Percentiles rank a stretch among this genome's conserved stretches.
These are phyloP conservation scores for Adansonia grandidieri DNA, from an alignment of 441 rosid genomes.

Conservation along the genomic window DNA sequence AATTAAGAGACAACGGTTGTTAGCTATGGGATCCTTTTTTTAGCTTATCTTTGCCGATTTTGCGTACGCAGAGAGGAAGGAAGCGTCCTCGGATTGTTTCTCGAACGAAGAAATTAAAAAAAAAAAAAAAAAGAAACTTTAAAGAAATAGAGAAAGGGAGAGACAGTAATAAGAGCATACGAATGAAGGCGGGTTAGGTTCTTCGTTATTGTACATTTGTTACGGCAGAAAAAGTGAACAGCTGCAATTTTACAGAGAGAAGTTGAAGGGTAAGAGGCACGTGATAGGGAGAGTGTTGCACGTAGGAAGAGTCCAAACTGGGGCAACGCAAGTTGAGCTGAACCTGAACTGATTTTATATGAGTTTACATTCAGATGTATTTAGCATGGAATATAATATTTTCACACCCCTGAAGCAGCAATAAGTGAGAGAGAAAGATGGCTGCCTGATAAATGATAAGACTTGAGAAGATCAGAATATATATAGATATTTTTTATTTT, in stretches of 20 bases:
- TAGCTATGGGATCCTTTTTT: background rate
- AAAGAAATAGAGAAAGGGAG: background rate
- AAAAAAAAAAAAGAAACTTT: background rate
- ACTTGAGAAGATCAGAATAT: no score
- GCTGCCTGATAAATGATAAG: no score
- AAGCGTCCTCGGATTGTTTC: slow-evolving; percentile 13
- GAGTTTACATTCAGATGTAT: no score
- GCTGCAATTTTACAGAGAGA: slow-evolving; percentile 16
- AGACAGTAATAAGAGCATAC: background rate
- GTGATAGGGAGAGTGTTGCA: background rate
- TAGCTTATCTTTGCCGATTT: slow-evolving; percentile 22
- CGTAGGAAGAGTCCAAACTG: slow-evolving; percentile 24
- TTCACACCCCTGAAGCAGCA: background rate
- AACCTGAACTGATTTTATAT: background rate
- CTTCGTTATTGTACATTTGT: no score
- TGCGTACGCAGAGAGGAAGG: background rate
- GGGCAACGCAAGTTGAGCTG: background rate
- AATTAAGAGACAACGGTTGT: slow-evolving; percentile 6
- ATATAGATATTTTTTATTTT: no score
- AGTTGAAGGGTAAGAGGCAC: slow-evolving; percentile 4
- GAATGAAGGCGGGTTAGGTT: background rate
- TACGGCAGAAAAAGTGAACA: background rate
- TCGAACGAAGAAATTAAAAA: slow-evolving; percentile 18
- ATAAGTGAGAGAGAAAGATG: slow-evolving; percentile 8
- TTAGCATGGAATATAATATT: no score